These are phyloP conservation scores for Phtheirospermum japonicum DNA, from an alignment of 257 asterid species.

Conservation along the genomic window DNA sequence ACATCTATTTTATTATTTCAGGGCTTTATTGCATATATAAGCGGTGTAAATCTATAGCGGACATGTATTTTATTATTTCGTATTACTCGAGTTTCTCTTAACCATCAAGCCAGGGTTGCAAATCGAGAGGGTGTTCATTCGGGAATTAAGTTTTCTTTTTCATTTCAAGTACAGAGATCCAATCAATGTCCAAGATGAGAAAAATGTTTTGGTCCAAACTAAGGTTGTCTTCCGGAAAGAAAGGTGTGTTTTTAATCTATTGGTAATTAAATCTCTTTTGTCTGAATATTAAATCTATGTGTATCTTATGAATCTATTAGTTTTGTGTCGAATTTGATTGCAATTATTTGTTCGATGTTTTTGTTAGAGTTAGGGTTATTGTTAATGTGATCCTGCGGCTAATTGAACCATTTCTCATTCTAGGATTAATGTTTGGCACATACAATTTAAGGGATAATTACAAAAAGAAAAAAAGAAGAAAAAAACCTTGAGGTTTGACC, in stretches of 20 bases:
- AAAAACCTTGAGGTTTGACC: no score
- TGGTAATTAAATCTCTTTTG: neutral
- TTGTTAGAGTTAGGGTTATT: neutral
- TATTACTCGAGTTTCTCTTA: constrained; percentile 9
- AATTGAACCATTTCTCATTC: neutral
- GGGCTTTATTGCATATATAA: constrained; percentile 20
- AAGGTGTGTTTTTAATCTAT: constrained; percentile 35
- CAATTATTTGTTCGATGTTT: neutral
- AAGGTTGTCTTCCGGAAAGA: constrained; percentile 27
- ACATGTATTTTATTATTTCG: constrained; percentile 25
- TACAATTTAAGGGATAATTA: no score
- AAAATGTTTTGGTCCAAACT: constrained; percentile 31
- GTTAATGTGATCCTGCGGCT: neutral
- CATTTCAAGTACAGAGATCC: neutral
- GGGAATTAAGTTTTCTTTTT: constrained; percentile 5
- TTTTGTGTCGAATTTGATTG: neutral
- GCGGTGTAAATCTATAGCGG: constrained; percentile 24
- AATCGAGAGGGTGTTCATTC: neutral
- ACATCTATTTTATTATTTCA: constrained; percentile 28
- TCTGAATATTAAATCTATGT: neutral
- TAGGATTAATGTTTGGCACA: neutral
- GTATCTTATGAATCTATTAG: neutral
- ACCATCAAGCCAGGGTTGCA: constrained; percentile 1
- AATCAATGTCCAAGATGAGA: constrained; percentile 26
- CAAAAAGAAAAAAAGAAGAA: no score